Percentiles rank a stretch among this genome's conserved stretches.
Conservation (phyloP, 441 rosid genomes). For the Bruguiera hainesii region DNA sequence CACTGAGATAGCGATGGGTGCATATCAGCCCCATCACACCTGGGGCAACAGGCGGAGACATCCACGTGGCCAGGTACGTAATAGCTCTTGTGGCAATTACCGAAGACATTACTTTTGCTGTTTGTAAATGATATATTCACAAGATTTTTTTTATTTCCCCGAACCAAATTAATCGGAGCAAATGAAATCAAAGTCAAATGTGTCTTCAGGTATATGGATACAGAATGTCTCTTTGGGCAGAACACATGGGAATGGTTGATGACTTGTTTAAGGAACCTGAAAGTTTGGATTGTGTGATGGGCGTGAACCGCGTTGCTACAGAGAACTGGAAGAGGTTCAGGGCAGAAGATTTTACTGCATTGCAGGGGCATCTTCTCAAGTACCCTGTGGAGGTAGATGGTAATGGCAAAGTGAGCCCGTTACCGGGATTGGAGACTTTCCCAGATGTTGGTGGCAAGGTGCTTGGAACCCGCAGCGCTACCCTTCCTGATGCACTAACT, state of each 20-base stretch:
- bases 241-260: conserved; percentile 57
- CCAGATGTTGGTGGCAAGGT: conserved; percentile 87
- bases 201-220: conserved; percentile 61
- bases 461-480: conserved; percentile 51
- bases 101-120: no score
- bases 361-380: conserved; percentile 69
- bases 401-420: conserved; percentile 49
- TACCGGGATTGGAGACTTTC: conserved; percentile 59
- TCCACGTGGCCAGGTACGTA: conserved; percentile 65
- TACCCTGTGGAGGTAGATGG: conserved; percentile 63
- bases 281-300: conserved; percentile 48
- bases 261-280: conserved; percentile 48
- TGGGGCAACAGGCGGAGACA: conserved; percentile 50
- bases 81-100: neutral
- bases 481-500: conserved; percentile 68
- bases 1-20: conserved; percentile 91
- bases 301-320: conserved; percentile 61
- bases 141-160: neutral
- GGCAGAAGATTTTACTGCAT: conserved; percentile 32
- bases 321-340: conserved; percentile 67
- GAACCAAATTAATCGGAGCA: neutral
- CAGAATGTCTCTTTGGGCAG: conserved; percentile 88
- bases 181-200: neutral
- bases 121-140: no score
- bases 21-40: conserved; percentile 62